Percentiles rank a stretch among this genome's conserved stretches.
These are phyloP conservation scores for Pichia occidentalis DNA, from an alignment of 805 yeast genomes.

Conservation along the genomic window DNA sequence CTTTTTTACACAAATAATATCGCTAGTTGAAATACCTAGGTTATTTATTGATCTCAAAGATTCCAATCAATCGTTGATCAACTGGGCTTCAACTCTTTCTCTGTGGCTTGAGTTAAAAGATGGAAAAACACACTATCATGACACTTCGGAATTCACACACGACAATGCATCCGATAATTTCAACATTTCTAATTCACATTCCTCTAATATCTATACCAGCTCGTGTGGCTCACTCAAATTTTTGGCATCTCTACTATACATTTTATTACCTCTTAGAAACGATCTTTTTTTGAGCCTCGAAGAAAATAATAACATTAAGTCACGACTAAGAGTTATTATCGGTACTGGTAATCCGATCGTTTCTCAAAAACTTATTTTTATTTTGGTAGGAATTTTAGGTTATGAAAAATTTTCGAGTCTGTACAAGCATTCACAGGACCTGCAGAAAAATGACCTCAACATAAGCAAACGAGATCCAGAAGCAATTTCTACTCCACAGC, in stretches of 20 bases:
- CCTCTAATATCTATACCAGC: neutral
- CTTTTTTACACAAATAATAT: conserved; percentile 34
- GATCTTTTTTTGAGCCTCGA: conserved; percentile 29
- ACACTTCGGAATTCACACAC: neutral
- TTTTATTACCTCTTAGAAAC: conserved; percentile 36
- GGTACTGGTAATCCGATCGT: conserved; percentile 53
- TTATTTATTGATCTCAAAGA: conserved; percentile 37
- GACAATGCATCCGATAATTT: too few relatives aligned
- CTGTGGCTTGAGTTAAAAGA: conserved; percentile 54
- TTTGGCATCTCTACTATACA: conserved; percentile 40
- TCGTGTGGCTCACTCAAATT: conserved; percentile 22
- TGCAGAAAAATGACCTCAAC: neutral
- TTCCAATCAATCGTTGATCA: conserved; percentile 34
- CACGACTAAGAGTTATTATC: conserved; percentile 35
- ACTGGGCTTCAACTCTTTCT: conserved; percentile 47
- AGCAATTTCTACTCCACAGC: neutral
- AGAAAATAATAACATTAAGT: neutral
- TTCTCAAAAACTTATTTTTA: conserved; percentile 47
- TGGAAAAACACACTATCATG: conserved; percentile 19
- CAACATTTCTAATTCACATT: too few relatives aligned
- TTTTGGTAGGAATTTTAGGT: conserved; percentile 44
- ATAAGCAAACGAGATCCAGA: neutral
- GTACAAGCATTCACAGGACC: conserved; percentile 9
- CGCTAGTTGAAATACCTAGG: conserved; percentile 40
- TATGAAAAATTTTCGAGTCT: conserved; percentile 24